Evolutionary conservation across 140 eudicot species (phyloP).

Genomic region (Stevia rebaudiana): DNA sequence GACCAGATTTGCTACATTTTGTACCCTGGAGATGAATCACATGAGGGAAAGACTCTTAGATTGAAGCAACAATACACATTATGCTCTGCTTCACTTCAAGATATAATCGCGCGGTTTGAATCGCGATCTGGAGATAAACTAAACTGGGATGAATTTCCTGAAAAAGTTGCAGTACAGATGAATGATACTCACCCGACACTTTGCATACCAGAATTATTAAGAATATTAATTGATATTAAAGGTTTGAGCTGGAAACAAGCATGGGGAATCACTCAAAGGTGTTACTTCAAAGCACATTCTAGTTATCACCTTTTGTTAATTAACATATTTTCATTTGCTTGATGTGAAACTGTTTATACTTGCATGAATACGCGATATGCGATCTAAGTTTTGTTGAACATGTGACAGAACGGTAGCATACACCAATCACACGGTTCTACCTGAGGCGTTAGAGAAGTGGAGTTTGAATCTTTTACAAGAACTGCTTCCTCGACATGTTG

Average conservation of each 20-base stretch:
- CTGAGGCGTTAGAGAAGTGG: constrained; percentile 82
- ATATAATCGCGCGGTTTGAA: constrained; percentile 74
- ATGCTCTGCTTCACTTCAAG: constrained; percentile 98
- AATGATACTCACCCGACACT: constrained; percentile 84
- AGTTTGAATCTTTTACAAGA: constrained; percentile 49
- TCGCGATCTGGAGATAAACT: constrained; percentile 60
- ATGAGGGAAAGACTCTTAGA: constrained; percentile 81
- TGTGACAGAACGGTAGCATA: constrained; percentile 65
- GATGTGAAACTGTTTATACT: background rate
- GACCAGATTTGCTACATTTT: constrained; percentile 74
- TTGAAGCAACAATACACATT: constrained; percentile 93
- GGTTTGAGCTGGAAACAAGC: constrained; percentile 74
- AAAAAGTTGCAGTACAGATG: constrained; percentile 76
- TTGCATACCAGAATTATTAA: constrained; percentile 64
- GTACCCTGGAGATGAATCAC: constrained; percentile 95
- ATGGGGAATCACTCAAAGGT: constrained; percentile 71
- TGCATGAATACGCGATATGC: background rate
- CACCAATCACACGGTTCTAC: constrained; percentile 77
- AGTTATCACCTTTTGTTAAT: background rate
- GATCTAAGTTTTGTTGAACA: constrained; percentile 4
- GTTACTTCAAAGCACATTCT: background rate
- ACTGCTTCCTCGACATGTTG: constrained; percentile 75
- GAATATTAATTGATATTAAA: constrained; percentile 57
- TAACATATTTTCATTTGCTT: constrained; percentile 1
- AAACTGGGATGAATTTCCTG: constrained; percentile 67